Evolutionary conservation across 495 filamentous ascomycete species (phyloP).

Genomic region (Amniculicola lignicola): DNA sequence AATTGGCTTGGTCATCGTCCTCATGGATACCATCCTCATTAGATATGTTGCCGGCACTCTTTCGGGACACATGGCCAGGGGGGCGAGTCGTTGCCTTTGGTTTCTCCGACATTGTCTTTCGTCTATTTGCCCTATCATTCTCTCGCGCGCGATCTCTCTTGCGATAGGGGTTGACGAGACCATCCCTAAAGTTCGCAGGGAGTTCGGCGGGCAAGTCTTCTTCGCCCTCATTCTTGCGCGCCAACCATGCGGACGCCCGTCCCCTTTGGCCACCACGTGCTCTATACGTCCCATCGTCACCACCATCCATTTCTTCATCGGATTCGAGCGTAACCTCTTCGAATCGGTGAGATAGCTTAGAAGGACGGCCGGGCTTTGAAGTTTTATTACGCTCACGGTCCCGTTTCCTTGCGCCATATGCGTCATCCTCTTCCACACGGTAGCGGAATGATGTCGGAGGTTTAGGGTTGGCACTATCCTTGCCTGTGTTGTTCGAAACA

Average conservation of each 20-base stretch:
- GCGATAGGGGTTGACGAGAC: constrained; percentile 27
- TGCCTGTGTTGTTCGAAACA: neutral
- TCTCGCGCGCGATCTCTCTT: constrained; percentile 5
- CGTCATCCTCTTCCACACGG: constrained; percentile 35
- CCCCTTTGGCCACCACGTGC: neutral
- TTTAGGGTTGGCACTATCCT: constrained; percentile 15
- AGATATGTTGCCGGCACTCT: constrained; percentile 26
- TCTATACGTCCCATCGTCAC: constrained; percentile 20
- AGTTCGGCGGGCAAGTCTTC: constrained; percentile 37
- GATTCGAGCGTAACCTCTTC: constrained; percentile 36
- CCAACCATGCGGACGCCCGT: constrained; percentile 34
- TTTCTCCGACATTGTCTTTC: constrained; percentile 27
- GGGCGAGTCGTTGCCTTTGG: constrained; percentile 17
- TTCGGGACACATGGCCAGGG: constrained; percentile 5
- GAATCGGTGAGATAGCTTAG: constrained; percentile 5
- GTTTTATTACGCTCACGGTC: constrained; percentile 2
- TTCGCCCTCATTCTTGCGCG: constrained; percentile 31
- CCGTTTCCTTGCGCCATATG: constrained; percentile 25
- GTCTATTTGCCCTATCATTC: constrained; percentile 8
- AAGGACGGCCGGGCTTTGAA: neutral
- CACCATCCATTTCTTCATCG: constrained; percentile 29
- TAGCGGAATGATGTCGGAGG: constrained; percentile 26
- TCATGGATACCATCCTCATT: constrained; percentile 25
- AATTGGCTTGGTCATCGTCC: constrained; percentile 17
- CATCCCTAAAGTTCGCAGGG: constrained; percentile 33